Evolutionary conservation across 2,329 filamentous ascomycete species (phyloP), one percentile per base, ranked within the genome.

Genomic region (Penicillium psychrosexuale): DNA sequence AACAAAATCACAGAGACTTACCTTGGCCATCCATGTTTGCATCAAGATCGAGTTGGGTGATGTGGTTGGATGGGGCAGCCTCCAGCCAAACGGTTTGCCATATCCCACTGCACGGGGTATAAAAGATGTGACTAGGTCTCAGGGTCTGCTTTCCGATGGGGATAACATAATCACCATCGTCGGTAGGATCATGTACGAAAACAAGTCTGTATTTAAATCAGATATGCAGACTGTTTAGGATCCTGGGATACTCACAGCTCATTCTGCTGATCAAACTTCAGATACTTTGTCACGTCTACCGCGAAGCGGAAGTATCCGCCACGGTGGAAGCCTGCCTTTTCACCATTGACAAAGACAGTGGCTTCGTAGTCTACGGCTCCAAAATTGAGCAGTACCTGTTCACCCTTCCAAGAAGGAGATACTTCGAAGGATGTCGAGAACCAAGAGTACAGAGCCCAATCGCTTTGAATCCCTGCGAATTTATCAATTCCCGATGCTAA

Each of bases 71-170:
- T 0, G 86, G 83, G 0, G 81, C 84, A n/a, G 81, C 77, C 66
- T 88, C 84, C 2, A 90, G 73, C 87, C 87, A 90, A 0, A 90
- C 87, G 17, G 80, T 80, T 66, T 89, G 87, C 87, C 87, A 90
- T 59, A 90, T 89, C 5, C 87, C 87, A 33, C 84, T 86, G 66
- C 86, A 90, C 0, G 87, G 84, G 0, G 84, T 84, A 67, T 90
- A 90, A 69, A 87, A 90, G 56, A 90, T 90, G 61, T 71, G 69
- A 17, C 59, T 61, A 1, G 81, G 83, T 0, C 70, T 72, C 0
- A 80, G 65, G 0, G 80, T 82, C 67, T 88, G 86, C 67, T 89
- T 88, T 58, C 87, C 87, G 40, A 87, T 79, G 0, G 86, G 86
- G 39, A 87, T 85, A 12, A 85, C 78, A 54, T 78, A 75, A 5